Evolutionary conservation across 2,329 filamentous ascomycete species (phyloP), one percentile per base, ranked within the genome.

Genomic region (Dryadomyces quercus-mongolicae): DNA sequence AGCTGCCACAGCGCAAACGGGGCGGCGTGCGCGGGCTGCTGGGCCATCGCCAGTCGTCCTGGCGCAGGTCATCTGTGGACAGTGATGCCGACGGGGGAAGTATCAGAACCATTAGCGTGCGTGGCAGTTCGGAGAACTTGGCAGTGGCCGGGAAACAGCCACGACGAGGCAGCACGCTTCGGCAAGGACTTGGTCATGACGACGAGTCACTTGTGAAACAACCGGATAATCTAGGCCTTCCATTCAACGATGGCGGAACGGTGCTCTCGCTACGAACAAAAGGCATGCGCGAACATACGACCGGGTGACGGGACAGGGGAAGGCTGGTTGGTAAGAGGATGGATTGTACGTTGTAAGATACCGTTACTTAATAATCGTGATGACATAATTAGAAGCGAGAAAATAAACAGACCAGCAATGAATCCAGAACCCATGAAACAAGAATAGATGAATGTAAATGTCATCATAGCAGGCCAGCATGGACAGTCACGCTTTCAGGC

Each of bases 1-100:
- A 84, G 55, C 67, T 84, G 2, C 81, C 81, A 0, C 77, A 78
- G 62, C 71, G 81, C 43, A 84, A 82, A 58, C 73, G 73, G 44
- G 81, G 81, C 13, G 81, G 81, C 10, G 75, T 85, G 0, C 69
- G 80, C 31, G 81, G 81, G 0, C 64, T 85, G 2, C 15, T 12
- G 36, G 36, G 10, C 36, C 36, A 16, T 2, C 10, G 36, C 36
- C 36, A 40, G 10, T 5, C 36, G 15, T 18, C 22, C n/a, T 12
- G 16, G 9, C n/a, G n/a, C 47, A 3, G 15, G 16, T 50, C 55
- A 20, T 46, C 56, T 4, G 18, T 7, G 9, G 56, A 56, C 13
- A 59, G 58, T 3, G 13, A 16, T 21, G 9, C 10, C 44, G 44
- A 46, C 20, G 7, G 20, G 15, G 25, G 22, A 22, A 9, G 46